These are phyloP conservation scores for Plasmodium ovale DNA, from an alignment of 169 alveolate genomes.

Conservation along the genomic window DNA sequence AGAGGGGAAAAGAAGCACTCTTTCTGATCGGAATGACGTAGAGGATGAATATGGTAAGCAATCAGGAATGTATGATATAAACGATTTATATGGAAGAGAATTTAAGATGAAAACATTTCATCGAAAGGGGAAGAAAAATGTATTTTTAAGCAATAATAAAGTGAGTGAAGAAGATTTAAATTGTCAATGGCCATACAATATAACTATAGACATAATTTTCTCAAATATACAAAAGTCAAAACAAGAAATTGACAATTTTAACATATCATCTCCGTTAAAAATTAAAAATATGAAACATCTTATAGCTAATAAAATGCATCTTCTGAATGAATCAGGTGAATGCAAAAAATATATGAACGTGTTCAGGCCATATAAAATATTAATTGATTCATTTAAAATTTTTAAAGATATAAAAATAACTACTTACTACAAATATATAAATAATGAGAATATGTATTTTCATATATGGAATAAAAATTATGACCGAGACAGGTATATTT, in stretches of 20 bases:
- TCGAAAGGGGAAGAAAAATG: neutral
- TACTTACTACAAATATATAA: constrained; percentile 38
- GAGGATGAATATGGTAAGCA: too few species aligned
- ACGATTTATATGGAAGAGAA: constrained; percentile 2
- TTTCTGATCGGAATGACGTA: neutral
- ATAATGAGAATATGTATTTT: constrained; percentile 17
- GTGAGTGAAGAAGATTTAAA: constrained; percentile 32
- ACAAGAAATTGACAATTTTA: constrained; percentile 25
- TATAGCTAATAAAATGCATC: constrained; percentile 52
- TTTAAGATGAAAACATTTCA: neutral
- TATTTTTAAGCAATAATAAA: neutral
- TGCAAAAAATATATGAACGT: constrained; percentile 5
- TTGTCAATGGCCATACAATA: constrained; percentile 51
- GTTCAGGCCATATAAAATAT: constrained; percentile 40
- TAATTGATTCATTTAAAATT: neutral
- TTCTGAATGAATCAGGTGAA: neutral
- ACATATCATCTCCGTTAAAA: constrained; percentile 20
- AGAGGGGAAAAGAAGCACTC: neutral
- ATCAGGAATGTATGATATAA: neutral
- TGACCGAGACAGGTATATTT: constrained; percentile 16
- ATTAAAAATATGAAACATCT: constrained; percentile 52
- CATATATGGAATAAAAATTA: constrained; percentile 57
- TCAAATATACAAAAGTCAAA: constrained; percentile 31
- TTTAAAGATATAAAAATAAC: constrained; percentile 34
- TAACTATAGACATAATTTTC: constrained; percentile 34